Base-by-base conservation (phyloP, 2,329 filamentous ascomycete species). In the Penicillium sp. region DNA sequence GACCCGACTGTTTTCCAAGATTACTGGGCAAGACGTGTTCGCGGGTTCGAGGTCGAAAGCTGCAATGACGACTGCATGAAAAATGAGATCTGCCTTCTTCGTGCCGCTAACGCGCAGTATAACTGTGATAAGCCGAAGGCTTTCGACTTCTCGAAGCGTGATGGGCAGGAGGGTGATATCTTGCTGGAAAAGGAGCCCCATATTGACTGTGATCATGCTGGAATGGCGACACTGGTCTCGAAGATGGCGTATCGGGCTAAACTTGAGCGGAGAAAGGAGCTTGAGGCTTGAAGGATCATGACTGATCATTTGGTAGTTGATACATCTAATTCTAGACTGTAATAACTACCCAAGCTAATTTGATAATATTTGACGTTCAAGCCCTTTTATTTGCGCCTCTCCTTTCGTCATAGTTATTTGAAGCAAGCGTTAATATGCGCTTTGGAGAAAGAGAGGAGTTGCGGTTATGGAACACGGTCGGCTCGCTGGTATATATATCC, bases 101-200 rank as follows among this genome's bases (percentile, higher is more conserved):
- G 82, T n/a, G 81, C 79, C 1, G 81, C 75, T 9, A 75, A 83
- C 45, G 75, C 79, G 27, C 77, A 84, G 70, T 77, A 82, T 65
- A 84, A 83, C 66, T 84, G 84, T 68, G 73, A 72, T 35, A 67
- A 67, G 31, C 73, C 76, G 1, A 69, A 70, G 4, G 62, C 72
- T 1, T 56, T 78, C 19, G 69, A 72, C 50, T 66, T 74, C 35
- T 59, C 65, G 10, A 79, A 75, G 67, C 54, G 68, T 47, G 54
- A 59, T 62, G 52, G 19, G 6, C 42, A 40, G 46, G 43, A 50
- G 23, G 43, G 46, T 25, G 19, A 31, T 29, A 41, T 25, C 21
- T 35, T 42, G 9, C 19, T 55, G 40, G 45, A 31, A 38, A 59
- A 50, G 19, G 48, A 53, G 21, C 41, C 55, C 9, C 56, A 54